A percentile compares a stretch with the other conserved stretches of the same genome.
phyloP scores from a whole-genome alignment of 768 basidiomycete genomes.

The Rhizopogon vesiculosus region DNA sequence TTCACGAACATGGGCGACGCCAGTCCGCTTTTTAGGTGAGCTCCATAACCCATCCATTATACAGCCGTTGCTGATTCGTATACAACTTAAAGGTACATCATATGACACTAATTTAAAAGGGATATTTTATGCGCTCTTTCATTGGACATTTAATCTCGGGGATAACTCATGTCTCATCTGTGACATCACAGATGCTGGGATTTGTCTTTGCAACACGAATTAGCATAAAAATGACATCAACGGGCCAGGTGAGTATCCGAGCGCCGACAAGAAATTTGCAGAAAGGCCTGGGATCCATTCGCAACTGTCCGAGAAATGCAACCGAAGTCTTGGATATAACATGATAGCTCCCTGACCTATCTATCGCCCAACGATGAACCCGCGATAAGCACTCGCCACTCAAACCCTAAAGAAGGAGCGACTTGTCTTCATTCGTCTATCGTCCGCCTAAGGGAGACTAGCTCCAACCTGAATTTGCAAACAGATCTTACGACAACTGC shows the following conservation, averaged over 20 bases:
- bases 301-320: neutral
- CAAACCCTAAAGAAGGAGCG: neutral
- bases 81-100: neutral
- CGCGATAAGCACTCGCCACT: neutral
- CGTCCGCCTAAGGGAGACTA: too few species aligned
- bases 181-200: neutral
- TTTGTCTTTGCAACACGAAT: neutral
- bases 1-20: slow-evolving; percentile 47
- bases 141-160: too few species aligned
- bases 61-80: neutral
- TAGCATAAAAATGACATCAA: neutral
- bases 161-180: neutral
- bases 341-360: neutral
- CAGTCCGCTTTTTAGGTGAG: slow-evolving; percentile 50
- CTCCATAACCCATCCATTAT: neutral
- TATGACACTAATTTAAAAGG: neutral
- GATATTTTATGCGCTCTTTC: neutral
- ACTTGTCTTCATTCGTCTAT: too few species aligned
- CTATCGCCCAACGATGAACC: neutral
- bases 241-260: too few species aligned
- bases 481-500: neutral
- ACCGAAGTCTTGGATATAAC: too few species aligned
- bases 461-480: neutral
- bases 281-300: neutral
- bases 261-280: neutral